phyloP scores from a whole-genome alignment of 768 basidiomycete genomes.

The Pleurotus giganteus region DNA sequence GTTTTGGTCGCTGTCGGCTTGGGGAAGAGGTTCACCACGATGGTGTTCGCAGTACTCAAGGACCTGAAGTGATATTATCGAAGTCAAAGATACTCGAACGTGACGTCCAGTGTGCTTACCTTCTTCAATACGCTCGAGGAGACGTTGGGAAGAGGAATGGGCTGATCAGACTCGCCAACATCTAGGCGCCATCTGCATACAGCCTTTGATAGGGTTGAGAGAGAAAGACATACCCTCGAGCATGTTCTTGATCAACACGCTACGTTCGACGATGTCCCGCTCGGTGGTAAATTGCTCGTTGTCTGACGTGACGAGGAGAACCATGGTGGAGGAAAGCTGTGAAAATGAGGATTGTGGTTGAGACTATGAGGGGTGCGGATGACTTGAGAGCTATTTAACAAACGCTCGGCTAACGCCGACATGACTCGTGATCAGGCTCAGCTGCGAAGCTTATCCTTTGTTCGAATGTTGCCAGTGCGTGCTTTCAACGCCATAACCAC shows the following conservation, averaged over 20 bases:
- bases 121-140: constrained; percentile 92
- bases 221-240: constrained; percentile 72
- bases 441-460: constrained; percentile 9
- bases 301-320: constrained; percentile 90
- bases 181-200: constrained; percentile 44
- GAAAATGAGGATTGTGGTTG: constrained; percentile 16
- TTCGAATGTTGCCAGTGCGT: constrained; percentile 38
- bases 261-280: constrained; percentile 92
- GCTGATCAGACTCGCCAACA: constrained; percentile 91
- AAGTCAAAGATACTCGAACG: background rate
- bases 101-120: constrained; percentile 47
- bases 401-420: constrained; percentile 40
- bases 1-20: constrained; percentile 72
- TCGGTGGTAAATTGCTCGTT: constrained; percentile 93
- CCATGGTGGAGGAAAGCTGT: constrained; percentile 47
- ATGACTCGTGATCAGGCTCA: constrained; percentile 7
- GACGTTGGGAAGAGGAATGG: constrained; percentile 93
- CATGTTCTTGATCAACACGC: constrained; percentile 99
- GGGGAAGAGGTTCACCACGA: constrained; percentile 93
- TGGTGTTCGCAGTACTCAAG: constrained; percentile 99
- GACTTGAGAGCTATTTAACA: constrained; percentile 29
- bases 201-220: constrained; percentile 3
- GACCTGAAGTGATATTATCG: constrained; percentile 50
- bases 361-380: constrained; percentile 19
- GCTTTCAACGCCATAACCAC: constrained; percentile 29